Base-by-base conservation (phyloP, 2,329 filamentous ascomycete species). In the Aspergillus intermedius region DNA sequence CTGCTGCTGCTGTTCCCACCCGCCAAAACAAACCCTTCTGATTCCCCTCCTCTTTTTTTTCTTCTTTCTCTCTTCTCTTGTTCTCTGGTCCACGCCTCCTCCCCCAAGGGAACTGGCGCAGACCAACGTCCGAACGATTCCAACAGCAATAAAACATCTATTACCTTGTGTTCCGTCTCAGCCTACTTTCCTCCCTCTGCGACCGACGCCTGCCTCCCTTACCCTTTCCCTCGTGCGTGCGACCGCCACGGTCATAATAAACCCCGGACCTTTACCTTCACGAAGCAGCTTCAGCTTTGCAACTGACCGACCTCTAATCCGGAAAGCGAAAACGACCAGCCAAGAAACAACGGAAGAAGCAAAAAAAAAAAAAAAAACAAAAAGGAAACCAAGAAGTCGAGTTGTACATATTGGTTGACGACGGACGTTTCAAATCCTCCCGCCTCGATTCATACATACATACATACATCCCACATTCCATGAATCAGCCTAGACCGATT, bases 391-490 rank as follows among this genome's bases (percentile, higher is more conserved):
- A 12, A 9, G 4, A 12, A 30, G 10, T 12, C 25, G 25, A 12
- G 25, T 30, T 30, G 25, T 30, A 30, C 25, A 30, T 30, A 12
- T 30, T 30, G 25, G 25, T 30, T 3, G 34, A 35, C 34, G 34
- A 35, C n/a, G 17, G 34, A 35, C 34, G 25, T 30, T 30, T 30
- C 25, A 30, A 30, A 30, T 10, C 25, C 10, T 30, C 25, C 25
- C 52, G 44, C 44, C 48, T 45, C 49, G 45, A 48, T 42, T 50
- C 44, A 35, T 35, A 35, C 34, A 35, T 35, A 35, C 32, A 35
- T 35, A 48, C 21, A 21, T 21, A 21, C 37, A 15, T 40, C 17
- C 15, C 17, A 40, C 37, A 40, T 22, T 17, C 19, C 17, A 40
- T 40, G 37, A 9, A 40, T 4, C 37, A 21, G 9, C 19, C 37